Evolutionary conservation across 164 flowering plant species (phyloP), one percentile per base, ranked within the genome.

Genomic region (Annona squamosa): DNA sequence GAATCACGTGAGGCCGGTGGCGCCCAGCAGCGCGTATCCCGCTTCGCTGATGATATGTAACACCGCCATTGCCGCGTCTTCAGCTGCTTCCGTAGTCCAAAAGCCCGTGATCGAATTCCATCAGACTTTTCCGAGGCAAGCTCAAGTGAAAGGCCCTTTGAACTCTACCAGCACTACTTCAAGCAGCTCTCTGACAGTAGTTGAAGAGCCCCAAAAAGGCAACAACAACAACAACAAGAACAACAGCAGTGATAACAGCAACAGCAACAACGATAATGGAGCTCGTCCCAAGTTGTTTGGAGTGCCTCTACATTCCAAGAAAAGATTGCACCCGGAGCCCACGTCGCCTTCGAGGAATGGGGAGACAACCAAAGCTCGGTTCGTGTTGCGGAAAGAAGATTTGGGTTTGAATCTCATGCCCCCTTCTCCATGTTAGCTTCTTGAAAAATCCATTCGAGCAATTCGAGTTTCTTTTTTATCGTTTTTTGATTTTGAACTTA

Each of bases 321-420:
- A 94, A 78, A 88, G 98, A 77, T 78, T 90, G 74, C 93, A 90
- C 74, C 86, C 92, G 0, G 98, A 88, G 19, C 84, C 86, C 48
- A 72, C 74, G 41, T 74, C 85, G 63, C 59, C 63, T 46, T 59
- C 73, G 10, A 71, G 62, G 26, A 75, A 44, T 41, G 63, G 67
- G 74, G 88, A 86, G 72, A 81, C 74, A 1, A 86, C 73, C 81
- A 90, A 89, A 79, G 77, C 91, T 56, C 85, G 96, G 42, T 77
- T 87, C 69, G 81, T 83, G 13, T 71, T 86, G 77, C 85, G 82
- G 7, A 87, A 86, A 45, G 88, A 90, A 75, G 95, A 91, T 78
- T 80, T 94, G 78, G 95, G 94, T 63, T 79, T 94, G 72, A 89
- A 89, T 84, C 97, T 94, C 77, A 94, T 88, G 97, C 88, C 92